phyloP scores from a whole-genome alignment of 148 eudicot species.

The Linanthus parryae region DNA sequence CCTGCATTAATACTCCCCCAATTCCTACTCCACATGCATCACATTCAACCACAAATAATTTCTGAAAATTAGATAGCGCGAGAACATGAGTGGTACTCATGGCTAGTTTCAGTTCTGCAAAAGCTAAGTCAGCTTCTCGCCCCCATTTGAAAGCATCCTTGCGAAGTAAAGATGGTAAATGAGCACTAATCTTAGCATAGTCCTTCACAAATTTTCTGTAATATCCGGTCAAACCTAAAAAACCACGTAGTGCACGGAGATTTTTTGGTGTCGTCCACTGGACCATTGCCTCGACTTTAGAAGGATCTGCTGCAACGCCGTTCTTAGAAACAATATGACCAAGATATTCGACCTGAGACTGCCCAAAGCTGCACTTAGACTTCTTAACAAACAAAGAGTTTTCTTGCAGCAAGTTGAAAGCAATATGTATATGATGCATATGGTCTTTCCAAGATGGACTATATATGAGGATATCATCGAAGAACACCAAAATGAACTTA shows the following conservation, averaged over 20 bases:
- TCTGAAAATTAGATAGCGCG: background rate
- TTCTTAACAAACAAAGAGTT: background rate
- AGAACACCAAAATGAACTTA: background rate
- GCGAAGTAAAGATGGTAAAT: background rate
- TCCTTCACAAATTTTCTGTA: background rate
- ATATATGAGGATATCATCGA: constrained; percentile 1
- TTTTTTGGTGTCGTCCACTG: background rate
- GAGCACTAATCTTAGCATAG: background rate
- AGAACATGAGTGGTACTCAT: background rate
- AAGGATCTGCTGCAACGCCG: background rate
- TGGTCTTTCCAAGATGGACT: background rate
- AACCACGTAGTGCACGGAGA: background rate
- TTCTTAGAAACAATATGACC: background rate
- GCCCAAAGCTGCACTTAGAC: background rate
- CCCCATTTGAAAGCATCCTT: background rate
- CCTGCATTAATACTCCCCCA: background rate
- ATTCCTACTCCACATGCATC: background rate
- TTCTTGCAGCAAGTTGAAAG: background rate
- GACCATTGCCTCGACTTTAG: background rate
- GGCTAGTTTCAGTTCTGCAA: background rate
- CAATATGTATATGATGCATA: background rate
- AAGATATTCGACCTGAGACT: background rate
- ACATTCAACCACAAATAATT: background rate
- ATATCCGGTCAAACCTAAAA: background rate
- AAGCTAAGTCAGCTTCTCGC: background rate